phyloP scores from a whole-genome alignment of 2,329 filamentous ascomycete species.

The Bipolaris cookei region DNA sequence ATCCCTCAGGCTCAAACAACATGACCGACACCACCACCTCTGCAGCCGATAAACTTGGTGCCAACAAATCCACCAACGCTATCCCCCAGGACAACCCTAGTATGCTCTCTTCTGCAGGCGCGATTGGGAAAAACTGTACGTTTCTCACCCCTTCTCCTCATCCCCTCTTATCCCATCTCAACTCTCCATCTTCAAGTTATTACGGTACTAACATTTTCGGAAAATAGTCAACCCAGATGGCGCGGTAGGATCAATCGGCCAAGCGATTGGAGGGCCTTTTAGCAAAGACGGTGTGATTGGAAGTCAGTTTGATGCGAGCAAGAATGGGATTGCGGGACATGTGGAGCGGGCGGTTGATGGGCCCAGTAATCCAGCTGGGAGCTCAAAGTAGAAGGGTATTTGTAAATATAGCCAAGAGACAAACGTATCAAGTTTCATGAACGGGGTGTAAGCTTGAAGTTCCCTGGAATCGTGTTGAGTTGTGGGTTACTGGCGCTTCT shows the following conservation, averaged over 20 bases:
- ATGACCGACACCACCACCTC: slow-evolving; percentile 32
- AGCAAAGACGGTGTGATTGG: slow-evolving; percentile 61
- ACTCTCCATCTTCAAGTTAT: not conserved
- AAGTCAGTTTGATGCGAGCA: slow-evolving; percentile 61
- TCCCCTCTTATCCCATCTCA: not conserved
- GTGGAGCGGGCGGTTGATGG: slow-evolving; percentile 58
- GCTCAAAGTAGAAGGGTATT: slow-evolving; percentile 23
- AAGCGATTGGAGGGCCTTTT: slow-evolving; percentile 56
- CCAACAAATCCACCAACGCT: slow-evolving; percentile 38
- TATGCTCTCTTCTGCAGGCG: slow-evolving; percentile 57
- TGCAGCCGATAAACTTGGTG: slow-evolving; percentile 38
- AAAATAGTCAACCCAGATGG: slow-evolving; percentile 54
- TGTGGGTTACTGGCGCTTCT: too few relatives aligned
- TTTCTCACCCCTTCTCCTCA: not conserved
- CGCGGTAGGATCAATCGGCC: slow-evolving; percentile 57
- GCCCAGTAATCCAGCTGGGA: slow-evolving; percentile 47
- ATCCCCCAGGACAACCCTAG: slow-evolving; percentile 44
- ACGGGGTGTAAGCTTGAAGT: too few relatives aligned
- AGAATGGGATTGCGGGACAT: slow-evolving; percentile 61
- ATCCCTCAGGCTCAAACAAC: not conserved
- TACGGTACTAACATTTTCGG: not conserved
- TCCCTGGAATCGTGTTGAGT: too few relatives aligned
- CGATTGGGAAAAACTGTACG: slow-evolving; percentile 60
- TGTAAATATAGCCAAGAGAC: slow-evolving; percentile 16
- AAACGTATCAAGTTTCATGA: not conserved